Percentiles rank a stretch among this genome's conserved stretches.
These are phyloP conservation scores for Cercospora zeina DNA, from an alignment of 2,329 filamentous ascomycete species.

Conservation along the genomic window DNA sequence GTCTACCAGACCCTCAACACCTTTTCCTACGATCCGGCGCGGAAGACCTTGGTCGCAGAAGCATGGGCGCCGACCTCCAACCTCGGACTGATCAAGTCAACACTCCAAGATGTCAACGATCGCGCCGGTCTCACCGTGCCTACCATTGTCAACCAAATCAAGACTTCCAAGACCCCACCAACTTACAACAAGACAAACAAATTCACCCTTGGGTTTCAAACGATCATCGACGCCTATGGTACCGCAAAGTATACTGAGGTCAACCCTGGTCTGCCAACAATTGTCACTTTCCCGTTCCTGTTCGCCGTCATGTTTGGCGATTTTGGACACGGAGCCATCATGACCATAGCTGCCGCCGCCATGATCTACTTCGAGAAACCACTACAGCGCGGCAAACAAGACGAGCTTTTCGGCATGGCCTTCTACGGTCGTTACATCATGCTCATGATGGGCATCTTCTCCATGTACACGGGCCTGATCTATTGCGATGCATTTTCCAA, in stretches of 20 bases:
- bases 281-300: slow-evolving; percentile 98
- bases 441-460: slow-evolving; percentile 96
- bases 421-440: slow-evolving; percentile 99
- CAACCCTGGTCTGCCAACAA: slow-evolving; percentile 91
- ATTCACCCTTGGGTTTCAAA: slow-evolving; percentile 97
- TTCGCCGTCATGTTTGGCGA: slow-evolving; percentile 99
- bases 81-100: slow-evolving; percentile 83
- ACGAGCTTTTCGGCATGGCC: slow-evolving; percentile 96
- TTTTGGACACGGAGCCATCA: slow-evolving; percentile 87
- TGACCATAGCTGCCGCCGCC: slow-evolving; percentile 76
- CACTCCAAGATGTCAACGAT: slow-evolving; percentile 94
- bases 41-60: slow-evolving; percentile 95
- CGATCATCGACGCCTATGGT: slow-evolving; percentile 97
- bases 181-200: slow-evolving; percentile 98
- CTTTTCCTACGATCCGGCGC: slow-evolving; percentile 93
- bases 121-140: slow-evolving; percentile 93
- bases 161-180: slow-evolving; percentile 93
- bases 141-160: slow-evolving; percentile 97
- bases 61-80: slow-evolving; percentile 96
- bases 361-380: slow-evolving; percentile 98
- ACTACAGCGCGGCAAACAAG: slow-evolving; percentile 79
- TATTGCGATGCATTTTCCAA: slow-evolving; percentile 98
- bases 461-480: slow-evolving; percentile 92
- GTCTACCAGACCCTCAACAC: slow-evolving; percentile 94
- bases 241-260: slow-evolving; percentile 97